Evolutionary conservation across 2,329 filamentous ascomycete genomes (phyloP).

Genomic region (Stachybotrys chartarum): DNA sequence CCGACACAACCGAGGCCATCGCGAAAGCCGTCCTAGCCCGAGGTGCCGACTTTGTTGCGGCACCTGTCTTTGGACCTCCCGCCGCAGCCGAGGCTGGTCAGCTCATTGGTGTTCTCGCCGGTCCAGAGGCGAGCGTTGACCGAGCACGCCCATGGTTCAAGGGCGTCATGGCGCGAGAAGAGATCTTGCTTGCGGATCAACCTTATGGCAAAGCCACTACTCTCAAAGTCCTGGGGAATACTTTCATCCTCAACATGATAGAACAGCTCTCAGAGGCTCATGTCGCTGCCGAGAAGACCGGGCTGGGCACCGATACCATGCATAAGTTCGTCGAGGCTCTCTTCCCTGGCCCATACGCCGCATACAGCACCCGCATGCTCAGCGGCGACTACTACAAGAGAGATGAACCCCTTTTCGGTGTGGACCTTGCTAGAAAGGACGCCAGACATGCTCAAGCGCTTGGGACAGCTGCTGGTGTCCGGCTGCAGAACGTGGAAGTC

Average conservation of each 20-base stretch:
- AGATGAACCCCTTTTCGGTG: constrained; percentile 73
- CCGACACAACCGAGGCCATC: constrained; percentile 65
- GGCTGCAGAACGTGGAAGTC: constrained; percentile 57
- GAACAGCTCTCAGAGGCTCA: constrained; percentile 73
- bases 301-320: constrained; percentile 62
- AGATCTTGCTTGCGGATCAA: constrained; percentile 65
- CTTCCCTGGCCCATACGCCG: constrained; percentile 68
- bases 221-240: constrained; percentile 81
- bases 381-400: constrained; percentile 69
- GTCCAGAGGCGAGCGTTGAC: constrained; percentile 50
- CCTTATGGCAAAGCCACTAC: constrained; percentile 61
- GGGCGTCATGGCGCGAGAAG: constrained; percentile 61
- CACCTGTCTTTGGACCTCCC: constrained; percentile 63
- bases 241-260: constrained; percentile 77
- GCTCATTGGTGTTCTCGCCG: constrained; percentile 68
- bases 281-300: constrained; percentile 72
- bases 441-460: constrained; percentile 64
- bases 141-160: constrained; percentile 63
- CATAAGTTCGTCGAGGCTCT: constrained; percentile 65
- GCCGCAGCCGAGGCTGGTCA: constrained; percentile 63
- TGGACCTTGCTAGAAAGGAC: constrained; percentile 80
- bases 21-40: constrained; percentile 48
- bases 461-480: constrained; percentile 54
- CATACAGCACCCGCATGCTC: constrained; percentile 69
- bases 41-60: constrained; percentile 68